phyloP scores from a whole-genome alignment of 2,329 filamentous ascomycete species.

The Colletotrichum scovillei region DNA sequence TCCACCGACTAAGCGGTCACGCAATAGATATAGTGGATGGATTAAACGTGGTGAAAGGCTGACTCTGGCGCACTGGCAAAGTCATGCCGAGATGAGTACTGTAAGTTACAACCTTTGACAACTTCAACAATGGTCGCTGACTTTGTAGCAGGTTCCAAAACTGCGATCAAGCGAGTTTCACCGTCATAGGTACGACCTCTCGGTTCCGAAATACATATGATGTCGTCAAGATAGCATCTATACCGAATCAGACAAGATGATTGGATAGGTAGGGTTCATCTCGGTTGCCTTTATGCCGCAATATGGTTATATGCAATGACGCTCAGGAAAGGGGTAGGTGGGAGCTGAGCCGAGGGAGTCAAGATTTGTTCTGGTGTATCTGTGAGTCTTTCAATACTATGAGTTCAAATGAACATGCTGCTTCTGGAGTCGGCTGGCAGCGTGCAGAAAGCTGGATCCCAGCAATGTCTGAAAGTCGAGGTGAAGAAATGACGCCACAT shows the following conservation, averaged over 20 bases:
- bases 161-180: background rate
- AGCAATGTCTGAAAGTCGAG: background rate
- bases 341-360: background rate
- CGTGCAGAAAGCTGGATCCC: background rate
- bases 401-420: background rate
- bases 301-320: background rate
- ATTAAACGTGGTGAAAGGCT: background rate
- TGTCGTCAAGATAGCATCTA: background rate
- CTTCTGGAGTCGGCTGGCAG: background rate
- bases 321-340: background rate
- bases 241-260: background rate
- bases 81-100: background rate
- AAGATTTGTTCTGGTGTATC: background rate
- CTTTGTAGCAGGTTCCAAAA: background rate
- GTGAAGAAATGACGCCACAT: conserved; percentile 8
- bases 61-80: background rate
- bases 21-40: background rate
- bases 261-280: background rate
- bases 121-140: background rate
- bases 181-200: background rate
- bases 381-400: background rate
- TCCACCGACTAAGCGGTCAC: background rate
- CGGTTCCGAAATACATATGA: background rate
- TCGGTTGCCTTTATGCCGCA: background rate
- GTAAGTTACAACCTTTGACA: background rate